Evolutionary conservation across 352 stramenopile species (phyloP).

Genomic region (Pythium sp.): DNA sequence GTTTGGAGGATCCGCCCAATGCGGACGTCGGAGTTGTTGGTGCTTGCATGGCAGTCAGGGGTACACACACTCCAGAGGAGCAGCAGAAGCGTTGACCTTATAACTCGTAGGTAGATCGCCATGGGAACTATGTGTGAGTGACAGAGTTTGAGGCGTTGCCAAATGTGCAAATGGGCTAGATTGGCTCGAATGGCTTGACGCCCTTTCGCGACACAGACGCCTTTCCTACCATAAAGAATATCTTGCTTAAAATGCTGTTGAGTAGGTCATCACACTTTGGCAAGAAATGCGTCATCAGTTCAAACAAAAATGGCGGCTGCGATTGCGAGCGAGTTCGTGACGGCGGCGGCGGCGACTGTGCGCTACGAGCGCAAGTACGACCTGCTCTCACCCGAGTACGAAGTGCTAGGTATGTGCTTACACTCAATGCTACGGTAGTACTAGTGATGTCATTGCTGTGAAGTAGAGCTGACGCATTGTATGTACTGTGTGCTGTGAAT

Average conservation of each 20-base stretch:
- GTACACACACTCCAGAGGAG: background rate
- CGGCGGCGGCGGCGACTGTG: background rate
- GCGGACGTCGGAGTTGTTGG: background rate
- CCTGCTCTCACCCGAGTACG: constrained; percentile 62
- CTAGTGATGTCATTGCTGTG: background rate
- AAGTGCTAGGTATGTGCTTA: constrained; percentile 47
- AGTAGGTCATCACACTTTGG: background rate
- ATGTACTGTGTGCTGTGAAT: constrained; percentile 5
- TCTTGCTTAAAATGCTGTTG: background rate
- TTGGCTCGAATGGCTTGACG: background rate
- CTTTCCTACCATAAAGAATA: background rate
- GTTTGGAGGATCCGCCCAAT: background rate
- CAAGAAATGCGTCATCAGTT: background rate
- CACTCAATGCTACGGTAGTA: background rate
- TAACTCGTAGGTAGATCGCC: background rate
- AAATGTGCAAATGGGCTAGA: background rate
- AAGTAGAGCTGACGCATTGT: background rate
- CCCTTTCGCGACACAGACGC: background rate
- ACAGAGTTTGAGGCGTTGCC: background rate
- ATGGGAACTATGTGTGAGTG: background rate
- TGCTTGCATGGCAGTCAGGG: background rate
- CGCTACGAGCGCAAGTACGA: constrained; percentile 26
- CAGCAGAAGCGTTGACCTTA: background rate
- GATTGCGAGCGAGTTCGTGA: background rate
- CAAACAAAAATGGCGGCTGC: constrained; percentile 1